phyloP scores from a whole-genome alignment of 306 rosid species.

The Begonia fuchsioides region DNA sequence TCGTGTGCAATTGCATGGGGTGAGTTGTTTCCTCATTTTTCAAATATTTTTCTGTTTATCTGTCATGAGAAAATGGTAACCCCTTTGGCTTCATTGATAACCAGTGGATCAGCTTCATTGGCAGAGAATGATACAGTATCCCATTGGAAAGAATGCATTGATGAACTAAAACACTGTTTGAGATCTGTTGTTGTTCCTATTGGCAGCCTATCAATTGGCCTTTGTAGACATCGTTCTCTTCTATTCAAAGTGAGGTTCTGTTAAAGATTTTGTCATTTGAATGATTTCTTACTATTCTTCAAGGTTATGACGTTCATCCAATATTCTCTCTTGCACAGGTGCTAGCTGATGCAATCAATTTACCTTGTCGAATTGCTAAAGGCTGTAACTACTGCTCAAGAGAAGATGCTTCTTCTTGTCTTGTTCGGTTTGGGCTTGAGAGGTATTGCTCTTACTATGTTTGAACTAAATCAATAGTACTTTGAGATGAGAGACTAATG shows the following conservation, averaged over 20 bases:
- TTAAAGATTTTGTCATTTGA: background rate
- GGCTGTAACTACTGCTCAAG: constrained; percentile 87
- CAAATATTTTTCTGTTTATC: background rate
- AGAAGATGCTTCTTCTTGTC: constrained; percentile 89
- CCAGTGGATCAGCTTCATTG: constrained; percentile 78
- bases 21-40: constrained; percentile 29
- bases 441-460: constrained; percentile 33
- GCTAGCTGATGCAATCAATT: constrained; percentile 68
- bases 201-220: constrained; percentile 87
- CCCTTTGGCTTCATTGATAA: constrained; percentile 27
- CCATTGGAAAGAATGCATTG: constrained; percentile 70
- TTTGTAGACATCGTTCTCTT: constrained; percentile 91
- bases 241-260: constrained; percentile 72
- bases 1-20: constrained; percentile 89
- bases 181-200: constrained; percentile 94
- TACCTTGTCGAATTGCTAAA: constrained; percentile 96
- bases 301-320: background rate
- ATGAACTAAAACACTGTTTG: constrained; percentile 70
- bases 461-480: background rate
- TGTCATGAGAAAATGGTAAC: constrained; percentile 17
- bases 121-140: constrained; percentile 60
- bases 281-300: background rate
- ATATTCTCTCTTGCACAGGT: constrained; percentile 42
- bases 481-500: no score
- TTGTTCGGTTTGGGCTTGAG: constrained; percentile 74